phyloP scores from a whole-genome alignment of 352 stramenopile genomes.

The Pythium coloratum region DNA sequence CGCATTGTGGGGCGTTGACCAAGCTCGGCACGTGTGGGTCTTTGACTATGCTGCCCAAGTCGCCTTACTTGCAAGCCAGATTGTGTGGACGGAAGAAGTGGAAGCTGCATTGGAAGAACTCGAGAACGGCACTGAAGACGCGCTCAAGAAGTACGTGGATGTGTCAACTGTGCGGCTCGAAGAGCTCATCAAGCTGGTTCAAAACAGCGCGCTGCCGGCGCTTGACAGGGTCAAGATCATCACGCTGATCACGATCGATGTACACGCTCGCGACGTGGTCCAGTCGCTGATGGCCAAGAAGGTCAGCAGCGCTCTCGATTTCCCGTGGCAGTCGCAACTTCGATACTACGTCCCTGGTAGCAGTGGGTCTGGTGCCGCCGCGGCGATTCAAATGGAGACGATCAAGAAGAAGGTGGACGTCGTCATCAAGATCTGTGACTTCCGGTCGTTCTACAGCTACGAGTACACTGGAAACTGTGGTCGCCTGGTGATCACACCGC shows the following conservation, averaged over 20 bases:
- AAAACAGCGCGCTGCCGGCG: slow-evolving; percentile 60
- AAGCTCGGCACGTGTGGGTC: slow-evolving; percentile 83
- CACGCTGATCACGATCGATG: slow-evolving; percentile 97
- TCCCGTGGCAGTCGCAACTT: slow-evolving; percentile 95
- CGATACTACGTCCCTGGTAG: slow-evolving; percentile 88
- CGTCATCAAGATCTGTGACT: slow-evolving; percentile 91
- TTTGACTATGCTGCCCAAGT: slow-evolving; percentile 90
- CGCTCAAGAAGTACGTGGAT: slow-evolving; percentile 94
- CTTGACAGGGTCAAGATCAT: slow-evolving; percentile 93
- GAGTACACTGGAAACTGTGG: slow-evolving; percentile 96
- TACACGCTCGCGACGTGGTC: slow-evolving; percentile 95
- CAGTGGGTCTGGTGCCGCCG: slow-evolving; percentile 27
- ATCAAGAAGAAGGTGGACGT: slow-evolving; percentile 60
- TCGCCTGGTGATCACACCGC: slow-evolving; percentile 77
- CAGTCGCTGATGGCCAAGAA: slow-evolving; percentile 92
- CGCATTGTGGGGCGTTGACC: slow-evolving; percentile 90
- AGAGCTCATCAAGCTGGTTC: slow-evolving; percentile 93
- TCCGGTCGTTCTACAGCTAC: slow-evolving; percentile 92
- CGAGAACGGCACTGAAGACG: slow-evolving; percentile 94
- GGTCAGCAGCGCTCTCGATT: slow-evolving; percentile 89
- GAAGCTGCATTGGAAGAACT: slow-evolving; percentile 92
- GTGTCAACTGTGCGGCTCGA: slow-evolving; percentile 90
- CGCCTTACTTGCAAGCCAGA: slow-evolving; percentile 88
- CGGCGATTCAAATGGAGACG: slow-evolving; percentile 8
- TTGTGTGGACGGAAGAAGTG: slow-evolving; percentile 93